These are phyloP conservation scores for Pseudogymnoascus sp. DNA, from an alignment of 2,329 filamentous ascomycete genomes.

Conservation along the genomic window DNA sequence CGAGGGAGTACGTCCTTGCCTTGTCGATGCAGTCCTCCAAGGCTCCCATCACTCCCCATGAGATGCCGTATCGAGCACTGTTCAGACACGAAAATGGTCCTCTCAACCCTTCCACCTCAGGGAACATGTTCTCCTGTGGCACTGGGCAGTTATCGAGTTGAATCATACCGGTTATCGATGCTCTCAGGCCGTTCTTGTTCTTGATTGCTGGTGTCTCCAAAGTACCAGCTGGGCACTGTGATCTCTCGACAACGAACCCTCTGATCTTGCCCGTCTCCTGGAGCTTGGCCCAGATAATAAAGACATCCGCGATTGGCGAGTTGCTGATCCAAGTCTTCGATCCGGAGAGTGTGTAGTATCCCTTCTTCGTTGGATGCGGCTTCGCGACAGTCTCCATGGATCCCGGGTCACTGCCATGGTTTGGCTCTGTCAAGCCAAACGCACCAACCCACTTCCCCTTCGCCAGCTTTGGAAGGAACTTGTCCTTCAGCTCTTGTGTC, in stretches of 20 bases:
- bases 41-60: constrained; percentile 87
- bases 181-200: constrained; percentile 89
- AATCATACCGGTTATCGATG: constrained; percentile 96
- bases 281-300: constrained; percentile 89
- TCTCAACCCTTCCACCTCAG: constrained; percentile 73
- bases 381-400: constrained; percentile 86
- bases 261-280: constrained; percentile 88
- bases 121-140: constrained; percentile 87
- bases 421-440: constrained; percentile 86
- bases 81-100: constrained; percentile 95
- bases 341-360: constrained; percentile 71
- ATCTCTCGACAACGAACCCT: constrained; percentile 83
- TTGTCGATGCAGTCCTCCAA: constrained; percentile 84
- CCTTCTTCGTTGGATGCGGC: constrained; percentile 75
- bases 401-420: constrained; percentile 86
- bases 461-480: constrained; percentile 71
- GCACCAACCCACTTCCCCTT: constrained; percentile 76
- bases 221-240: constrained; percentile 76
- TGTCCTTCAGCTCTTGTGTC: constrained; percentile 79
- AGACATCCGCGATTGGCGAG: constrained; percentile 77
- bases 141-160: constrained; percentile 88
- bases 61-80: constrained; percentile 86
- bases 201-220: constrained; percentile 88
- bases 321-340: constrained; percentile 96
- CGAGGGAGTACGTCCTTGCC: constrained; percentile 78